A percentile compares a stretch with the other conserved stretches of the same genome.
Evolutionary conservation across 129 eudicot species (phyloP).

Genomic region (Chrysanthemum lavandulifolium): DNA sequence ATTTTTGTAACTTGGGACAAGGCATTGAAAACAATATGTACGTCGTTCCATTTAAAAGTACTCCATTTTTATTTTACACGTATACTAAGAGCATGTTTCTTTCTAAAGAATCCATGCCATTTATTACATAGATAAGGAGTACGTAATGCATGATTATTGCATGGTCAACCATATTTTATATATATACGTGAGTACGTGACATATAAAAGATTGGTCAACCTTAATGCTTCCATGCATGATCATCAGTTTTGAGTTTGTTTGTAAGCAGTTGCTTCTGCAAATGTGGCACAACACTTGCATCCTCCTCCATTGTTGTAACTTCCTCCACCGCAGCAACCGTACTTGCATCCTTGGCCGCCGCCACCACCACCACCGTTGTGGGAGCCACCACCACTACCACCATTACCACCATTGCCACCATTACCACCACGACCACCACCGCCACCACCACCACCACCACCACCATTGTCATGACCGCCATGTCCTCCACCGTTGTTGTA

Average conservation of each 20-base stretch:
- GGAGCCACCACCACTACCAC: not conserved
- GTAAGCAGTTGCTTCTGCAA: conserved; percentile 38
- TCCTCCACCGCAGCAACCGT: conserved; percentile 27
- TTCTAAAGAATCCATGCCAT: conserved; percentile 21
- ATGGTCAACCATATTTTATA: conserved; percentile 1
- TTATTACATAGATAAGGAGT: conserved; percentile 16
- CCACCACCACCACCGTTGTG: conserved; percentile 18
- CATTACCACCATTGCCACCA: no score
- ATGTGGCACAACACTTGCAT: conserved; percentile 27
- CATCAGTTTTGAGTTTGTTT: conserved; percentile 32
- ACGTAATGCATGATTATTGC: conserved; percentile 5
- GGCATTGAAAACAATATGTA: not conserved
- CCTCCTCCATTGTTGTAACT: conserved; percentile 7
- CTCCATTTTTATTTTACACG: conserved; percentile 18
- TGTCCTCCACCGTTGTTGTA: conserved; percentile 4
- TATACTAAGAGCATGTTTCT: conserved; percentile 25
- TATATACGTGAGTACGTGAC: not conserved
- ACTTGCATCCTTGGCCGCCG: conserved; percentile 2
- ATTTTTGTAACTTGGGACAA: not conserved
- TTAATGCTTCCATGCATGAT: no score
- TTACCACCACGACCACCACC: no score
- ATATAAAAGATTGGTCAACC: conserved; percentile 9
- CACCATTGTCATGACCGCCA: not conserved
- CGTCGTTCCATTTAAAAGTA: not conserved
- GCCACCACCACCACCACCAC: not conserved